Evolutionary conservation across 2,329 filamentous ascomycete genomes (phyloP), one percentile per base, ranked within the genome.

Genomic region (Penicillium sumatraense): DNA sequence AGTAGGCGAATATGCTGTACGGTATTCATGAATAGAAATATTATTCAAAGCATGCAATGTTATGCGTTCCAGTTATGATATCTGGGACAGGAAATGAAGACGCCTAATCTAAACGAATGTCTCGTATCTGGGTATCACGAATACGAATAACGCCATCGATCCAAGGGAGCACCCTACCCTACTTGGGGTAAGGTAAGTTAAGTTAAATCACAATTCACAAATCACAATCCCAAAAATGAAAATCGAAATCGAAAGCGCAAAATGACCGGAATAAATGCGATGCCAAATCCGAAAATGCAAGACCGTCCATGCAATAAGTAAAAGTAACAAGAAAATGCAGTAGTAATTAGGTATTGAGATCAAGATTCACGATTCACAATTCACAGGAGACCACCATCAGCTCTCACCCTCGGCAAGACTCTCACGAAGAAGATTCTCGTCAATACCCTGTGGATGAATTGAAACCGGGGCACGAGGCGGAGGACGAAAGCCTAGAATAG

Each of bases 401-500:
- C 13, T 14, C 9, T 31, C n/a, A n/a, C n/a, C n/a, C 47, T 80
- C 82, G 46, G 77, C 76, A 21, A 90, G 73, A 44, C 78, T 83
- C 64, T 89, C 86, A 58, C 77, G 78, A 63, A 91, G 68, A 8
- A 86, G 83, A 38, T 84, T 81, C 31, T 80, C 78, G 66, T 90
- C 86, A 20, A 90, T 70, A 1, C 72, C 74, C 23, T 83, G 80
- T 0, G 87, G 78, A 14, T 83, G 81, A 10, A 89, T 82, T 56
- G 81, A 82, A 31, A 81, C 79, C 2, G 84, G 82, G 1, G 83
- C 31, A 72, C 79, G 71, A 75, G 83, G 67, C 72, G 83, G 72
- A 75, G 83, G 67, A 74, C 85, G 80, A 60, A 93, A 89, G 0
- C 90, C 90, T 0, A 89, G 85, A 40, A 95, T 88, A 0, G 85